Conservation (phyloP, 768 basidiomycete species). For the Tulasnella sp. region DNA sequence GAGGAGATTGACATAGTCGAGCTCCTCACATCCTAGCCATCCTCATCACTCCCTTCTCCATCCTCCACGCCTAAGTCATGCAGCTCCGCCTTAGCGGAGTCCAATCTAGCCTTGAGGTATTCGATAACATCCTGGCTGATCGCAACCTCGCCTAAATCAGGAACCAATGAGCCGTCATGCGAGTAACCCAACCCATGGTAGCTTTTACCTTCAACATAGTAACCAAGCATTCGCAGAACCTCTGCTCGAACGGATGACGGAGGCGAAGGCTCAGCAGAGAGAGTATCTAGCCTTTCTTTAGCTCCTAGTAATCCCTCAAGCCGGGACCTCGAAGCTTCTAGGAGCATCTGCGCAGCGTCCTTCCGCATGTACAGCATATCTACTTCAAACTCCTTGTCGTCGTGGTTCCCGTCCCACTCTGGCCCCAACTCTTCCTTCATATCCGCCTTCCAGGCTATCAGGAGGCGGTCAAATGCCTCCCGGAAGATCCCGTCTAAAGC, state of each 20-base stretch:
- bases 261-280: background rate
- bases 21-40: conserved; percentile 39
- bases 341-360: conserved; percentile 1
- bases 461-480: background rate
- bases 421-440: conserved; percentile 22
- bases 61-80: conserved; percentile 37
- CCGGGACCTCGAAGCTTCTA: conserved; percentile 2
- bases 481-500: conserved; percentile 21
- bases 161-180: background rate
- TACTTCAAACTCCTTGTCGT: background rate
- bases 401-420: background rate
- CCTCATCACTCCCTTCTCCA: conserved; percentile 26
- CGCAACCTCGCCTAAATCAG: background rate
- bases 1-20: too few relatives aligned
- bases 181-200: background rate
- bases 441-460: conserved; percentile 20
- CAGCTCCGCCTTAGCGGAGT: background rate
- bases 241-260: background rate
- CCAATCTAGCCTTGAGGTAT: conserved; percentile 6
- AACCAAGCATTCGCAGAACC: background rate
- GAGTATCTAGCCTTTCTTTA: background rate
- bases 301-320: background rate
- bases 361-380: background rate
- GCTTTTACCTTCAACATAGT: background rate
- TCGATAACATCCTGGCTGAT: background rate